Evolutionary conservation across 2,329 filamentous ascomycete genomes (phyloP), one percentile per base, ranked within the genome.

Genomic region (Aphanoascus verrucosus): DNA sequence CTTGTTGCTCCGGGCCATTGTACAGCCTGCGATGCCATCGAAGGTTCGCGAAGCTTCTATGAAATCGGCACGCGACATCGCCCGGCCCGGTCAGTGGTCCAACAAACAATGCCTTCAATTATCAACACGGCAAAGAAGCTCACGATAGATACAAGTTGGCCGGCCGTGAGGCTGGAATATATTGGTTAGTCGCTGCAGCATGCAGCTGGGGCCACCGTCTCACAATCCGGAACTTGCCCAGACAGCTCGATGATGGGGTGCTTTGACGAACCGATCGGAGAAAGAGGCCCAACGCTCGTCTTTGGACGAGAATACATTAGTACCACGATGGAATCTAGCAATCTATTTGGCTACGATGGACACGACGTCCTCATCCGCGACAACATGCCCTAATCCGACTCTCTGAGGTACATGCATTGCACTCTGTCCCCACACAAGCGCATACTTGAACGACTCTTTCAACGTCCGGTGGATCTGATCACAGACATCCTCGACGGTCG

Each of bases 361-460:
- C 46, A 85, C 81, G 52, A 85, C 82, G 70, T 85, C 82, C 67
- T 84, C 82, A 62, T 85, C 82, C 5, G 74, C 66, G 28, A 98
- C 90, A 11, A 81, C 64, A 75, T 98, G 93, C 5, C 81, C 76
- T 63, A 98, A 70, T 1, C 93, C 94, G 37, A 96, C 91, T 58
- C 93, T 77, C 75, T 98, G 93, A 35, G 94, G 93, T 35, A 97
- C 78, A 75, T 98, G 94, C 64, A 88, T 83, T 35, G 93, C 93
- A 70, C 91, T 97, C 15, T 90, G 90, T 3, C 93, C 93, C 94
- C 94, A 98, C 0, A 98, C 93, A 60, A 97, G 73, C 2, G 93
- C 94, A 73, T 97, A 96, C 76, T 97, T 98, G 79, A 97, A 98
- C 3, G 89, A 95, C 58, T 98, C 94, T 80, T 97, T 98, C 60